Percentiles rank a stretch among this genome's conserved stretches.
Conservation (phyloP, 345 rosid species). For the Eucalyptus regnans region DNA sequence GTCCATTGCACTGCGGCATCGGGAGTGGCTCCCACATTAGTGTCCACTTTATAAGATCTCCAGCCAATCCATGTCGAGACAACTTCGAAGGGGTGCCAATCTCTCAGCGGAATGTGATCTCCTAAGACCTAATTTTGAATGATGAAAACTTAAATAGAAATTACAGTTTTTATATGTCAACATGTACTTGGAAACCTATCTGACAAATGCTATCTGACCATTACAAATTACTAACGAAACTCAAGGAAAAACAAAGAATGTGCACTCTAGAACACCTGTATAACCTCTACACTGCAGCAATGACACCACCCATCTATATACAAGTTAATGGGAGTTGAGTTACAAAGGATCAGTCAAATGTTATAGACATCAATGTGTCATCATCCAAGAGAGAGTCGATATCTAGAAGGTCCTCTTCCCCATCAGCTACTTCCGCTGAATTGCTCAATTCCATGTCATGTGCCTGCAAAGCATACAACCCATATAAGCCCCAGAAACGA, state of each 20-base stretch:
- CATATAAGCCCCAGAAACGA: not conserved
- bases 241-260: not conserved
- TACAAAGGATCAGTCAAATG: constrained; percentile 29
- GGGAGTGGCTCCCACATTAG: not conserved
- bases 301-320: not conserved
- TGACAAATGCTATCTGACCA: not conserved
- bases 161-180: not conserved
- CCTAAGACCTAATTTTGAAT: not conserved
- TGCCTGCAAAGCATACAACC: constrained; percentile 7
- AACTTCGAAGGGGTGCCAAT: not conserved
- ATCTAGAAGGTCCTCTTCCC: constrained; percentile 34
- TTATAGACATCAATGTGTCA: constrained; percentile 55
- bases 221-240: not conserved
- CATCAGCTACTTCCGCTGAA: constrained; percentile 14
- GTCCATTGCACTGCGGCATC: not conserved
- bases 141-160: not conserved
- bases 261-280: not conserved
- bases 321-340: not conserved
- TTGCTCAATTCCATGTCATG: constrained; percentile 19
- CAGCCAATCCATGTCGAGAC: not conserved
- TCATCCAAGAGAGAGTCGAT: constrained; percentile 63
- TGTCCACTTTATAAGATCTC: not conserved
- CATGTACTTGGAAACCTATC: not conserved
- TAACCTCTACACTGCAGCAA: not conserved
- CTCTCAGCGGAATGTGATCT: not conserved